Percentiles rank a stretch among this genome's conserved stretches.
These are phyloP conservation scores for Ceratocystis ficicola DNA, from an alignment of 2,329 filamentous ascomycete genomes.

Conservation along the genomic window DNA sequence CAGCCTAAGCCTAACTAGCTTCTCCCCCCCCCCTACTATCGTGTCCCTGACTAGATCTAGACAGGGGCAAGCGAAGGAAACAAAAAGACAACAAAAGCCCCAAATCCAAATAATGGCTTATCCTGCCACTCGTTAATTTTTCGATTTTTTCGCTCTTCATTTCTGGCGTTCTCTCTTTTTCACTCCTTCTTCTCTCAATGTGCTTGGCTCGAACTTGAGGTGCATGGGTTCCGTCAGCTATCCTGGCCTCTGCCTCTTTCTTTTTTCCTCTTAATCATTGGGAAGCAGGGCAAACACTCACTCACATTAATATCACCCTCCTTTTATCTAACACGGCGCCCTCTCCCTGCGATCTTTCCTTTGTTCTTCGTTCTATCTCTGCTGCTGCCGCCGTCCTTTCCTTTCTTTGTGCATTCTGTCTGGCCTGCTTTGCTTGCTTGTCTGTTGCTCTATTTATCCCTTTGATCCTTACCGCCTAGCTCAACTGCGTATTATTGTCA, in stretches of 20 bases:
- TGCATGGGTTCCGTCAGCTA: not conserved
- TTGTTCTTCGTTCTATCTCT: not conserved
- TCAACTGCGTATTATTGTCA: not conserved
- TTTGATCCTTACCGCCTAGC: not conserved
- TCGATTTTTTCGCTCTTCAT: not conserved
- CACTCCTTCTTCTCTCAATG: not conserved
- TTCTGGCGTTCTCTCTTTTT: not conserved
- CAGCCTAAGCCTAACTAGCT: not conserved
- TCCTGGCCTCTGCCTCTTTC: constrained; percentile 4
- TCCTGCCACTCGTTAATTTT: not conserved
- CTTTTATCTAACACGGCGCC: constrained; percentile 8
- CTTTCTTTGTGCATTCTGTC: not conserved
- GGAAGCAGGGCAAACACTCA: not conserved
- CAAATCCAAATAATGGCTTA: not conserved
- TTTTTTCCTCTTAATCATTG: not conserved
- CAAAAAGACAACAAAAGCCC: not conserved
- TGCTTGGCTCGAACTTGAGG: not conserved
- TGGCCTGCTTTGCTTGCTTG: not conserved
- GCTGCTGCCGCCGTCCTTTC: not conserved
- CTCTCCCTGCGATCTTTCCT: not conserved
- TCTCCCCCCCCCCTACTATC: not conserved
- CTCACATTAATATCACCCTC: not conserved
- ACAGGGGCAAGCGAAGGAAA: not conserved
- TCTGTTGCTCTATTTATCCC: not conserved
- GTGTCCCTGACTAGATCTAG: not conserved